These are phyloP conservation scores for Chimonanthus praecox DNA, from an alignment of 164 flowering plant species.

Conservation along the genomic window DNA sequence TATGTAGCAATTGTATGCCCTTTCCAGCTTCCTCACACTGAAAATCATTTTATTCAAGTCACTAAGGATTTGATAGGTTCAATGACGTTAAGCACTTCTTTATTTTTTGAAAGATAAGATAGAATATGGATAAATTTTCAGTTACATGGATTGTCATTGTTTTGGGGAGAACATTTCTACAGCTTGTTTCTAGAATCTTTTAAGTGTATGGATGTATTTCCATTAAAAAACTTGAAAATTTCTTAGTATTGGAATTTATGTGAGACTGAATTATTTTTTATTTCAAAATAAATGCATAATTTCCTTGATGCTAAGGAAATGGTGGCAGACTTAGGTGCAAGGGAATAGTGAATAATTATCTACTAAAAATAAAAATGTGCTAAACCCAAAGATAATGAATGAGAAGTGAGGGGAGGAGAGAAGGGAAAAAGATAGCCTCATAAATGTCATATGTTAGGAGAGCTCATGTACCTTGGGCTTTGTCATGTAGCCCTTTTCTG, in stretches of 20 bases:
- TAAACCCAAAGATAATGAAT: not conserved
- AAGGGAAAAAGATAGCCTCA: not conserved
- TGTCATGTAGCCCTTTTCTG: not conserved
- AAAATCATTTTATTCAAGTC: not conserved
- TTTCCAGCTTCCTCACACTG: not conserved
- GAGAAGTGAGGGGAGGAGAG: not conserved
- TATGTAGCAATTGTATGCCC: constrained; percentile 63
- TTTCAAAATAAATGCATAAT: not conserved
- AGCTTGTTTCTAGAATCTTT: not conserved
- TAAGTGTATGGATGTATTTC: not conserved
- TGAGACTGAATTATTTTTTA: not conserved
- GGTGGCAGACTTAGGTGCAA: not conserved
- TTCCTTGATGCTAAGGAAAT: not conserved
- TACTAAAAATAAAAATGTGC: not conserved
- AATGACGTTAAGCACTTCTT: not conserved
- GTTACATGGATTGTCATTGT: not conserved
- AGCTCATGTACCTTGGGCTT: not conserved
- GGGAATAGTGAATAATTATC: not conserved
- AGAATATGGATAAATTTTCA: not conserved
- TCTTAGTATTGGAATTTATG: not conserved
- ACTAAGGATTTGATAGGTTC: not conserved
- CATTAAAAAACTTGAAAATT: not conserved
- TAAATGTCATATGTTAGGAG: not conserved
- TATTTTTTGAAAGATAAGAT: not conserved
- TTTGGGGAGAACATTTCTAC: not conserved